Conservation (phyloP, 1,139 yeast species). For the Scheffersomyces lignicola region DNA sequence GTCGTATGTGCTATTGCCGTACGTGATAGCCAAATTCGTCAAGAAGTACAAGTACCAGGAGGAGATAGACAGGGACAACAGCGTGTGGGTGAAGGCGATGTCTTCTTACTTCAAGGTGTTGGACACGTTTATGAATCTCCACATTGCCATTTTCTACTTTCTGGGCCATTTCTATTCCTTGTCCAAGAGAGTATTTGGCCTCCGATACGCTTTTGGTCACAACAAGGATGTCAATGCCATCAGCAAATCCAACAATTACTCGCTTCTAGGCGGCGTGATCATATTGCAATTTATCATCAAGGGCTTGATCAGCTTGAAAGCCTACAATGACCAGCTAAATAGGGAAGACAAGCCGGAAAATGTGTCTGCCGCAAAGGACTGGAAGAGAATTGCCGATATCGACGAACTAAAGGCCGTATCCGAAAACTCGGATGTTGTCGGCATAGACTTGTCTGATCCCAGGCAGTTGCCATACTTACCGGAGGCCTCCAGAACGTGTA, state of each 20-base stretch:
- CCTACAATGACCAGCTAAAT: constrained; percentile 22
- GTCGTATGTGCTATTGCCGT: constrained; percentile 60
- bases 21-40: constrained; percentile 37
- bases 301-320: constrained; percentile 33
- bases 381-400: constrained; percentile 14
- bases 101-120: constrained; percentile 45
- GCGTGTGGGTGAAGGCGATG: constrained; percentile 18
- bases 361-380: constrained; percentile 10
- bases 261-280: constrained; percentile 71
- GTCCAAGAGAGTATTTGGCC: constrained; percentile 73
- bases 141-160: constrained; percentile 79
- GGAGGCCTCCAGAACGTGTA: constrained; percentile 69
- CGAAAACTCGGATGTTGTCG: constrained; percentile 14
- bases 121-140: constrained; percentile 60
- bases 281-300: constrained; percentile 59
- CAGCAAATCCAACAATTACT: constrained; percentile 60
- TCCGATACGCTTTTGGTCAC: constrained; percentile 77
- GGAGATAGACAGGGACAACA: constrained; percentile 13
- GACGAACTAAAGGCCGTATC: constrained; percentile 20
- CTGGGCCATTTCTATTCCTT: constrained; percentile 78
- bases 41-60: constrained; percentile 24
- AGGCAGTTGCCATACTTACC: constrained; percentile 67
- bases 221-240: constrained; percentile 48
- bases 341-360: constrained; percentile 7
- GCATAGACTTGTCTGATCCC: constrained; percentile 61